phyloP scores from a whole-genome alignment of 129 eudicot genomes.

The Glebionis coronaria region DNA sequence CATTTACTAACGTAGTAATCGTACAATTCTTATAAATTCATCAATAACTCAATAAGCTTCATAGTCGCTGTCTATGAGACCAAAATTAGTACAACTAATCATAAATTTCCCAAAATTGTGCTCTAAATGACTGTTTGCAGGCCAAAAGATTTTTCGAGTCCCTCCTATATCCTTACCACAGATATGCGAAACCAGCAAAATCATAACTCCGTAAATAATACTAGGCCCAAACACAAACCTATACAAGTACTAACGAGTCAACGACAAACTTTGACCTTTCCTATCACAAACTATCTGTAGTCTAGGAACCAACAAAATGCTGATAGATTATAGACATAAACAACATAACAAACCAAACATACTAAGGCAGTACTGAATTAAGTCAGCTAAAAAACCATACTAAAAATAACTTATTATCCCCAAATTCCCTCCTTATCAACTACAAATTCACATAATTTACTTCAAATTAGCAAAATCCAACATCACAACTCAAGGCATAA shows the following conservation, averaged over 20 bases:
- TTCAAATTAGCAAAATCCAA: constrained; percentile 14
- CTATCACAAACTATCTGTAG: constrained; percentile 3
- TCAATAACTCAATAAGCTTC: constrained; percentile 6
- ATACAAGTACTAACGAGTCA: not conserved
- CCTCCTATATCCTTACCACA: not conserved
- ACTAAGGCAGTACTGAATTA: constrained; percentile 8
- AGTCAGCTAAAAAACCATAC: not conserved
- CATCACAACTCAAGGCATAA: constrained; percentile 8
- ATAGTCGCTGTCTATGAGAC: not conserved
- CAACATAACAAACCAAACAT: constrained; percentile 1
- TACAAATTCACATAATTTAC: constrained; percentile 15
- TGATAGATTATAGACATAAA: constrained; percentile 4
- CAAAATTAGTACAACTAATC: constrained; percentile 12
- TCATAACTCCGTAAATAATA: no score
- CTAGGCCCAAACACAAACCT: no score
- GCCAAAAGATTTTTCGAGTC: not conserved
- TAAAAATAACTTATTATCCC: constrained; percentile 3
- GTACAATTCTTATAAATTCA: constrained; percentile 13
- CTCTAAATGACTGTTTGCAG: constrained; percentile 9
- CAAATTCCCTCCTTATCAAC: constrained; percentile 23
- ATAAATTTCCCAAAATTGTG: not conserved
- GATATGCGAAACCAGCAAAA: not conserved
- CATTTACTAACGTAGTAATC: not conserved
- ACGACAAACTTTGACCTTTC: not conserved
- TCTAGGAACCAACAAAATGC: constrained; percentile 2